Evolutionary conservation across 202 grass and related monocot species (phyloP).

Genomic region (Schoenoplectus tabernaemontani): DNA sequence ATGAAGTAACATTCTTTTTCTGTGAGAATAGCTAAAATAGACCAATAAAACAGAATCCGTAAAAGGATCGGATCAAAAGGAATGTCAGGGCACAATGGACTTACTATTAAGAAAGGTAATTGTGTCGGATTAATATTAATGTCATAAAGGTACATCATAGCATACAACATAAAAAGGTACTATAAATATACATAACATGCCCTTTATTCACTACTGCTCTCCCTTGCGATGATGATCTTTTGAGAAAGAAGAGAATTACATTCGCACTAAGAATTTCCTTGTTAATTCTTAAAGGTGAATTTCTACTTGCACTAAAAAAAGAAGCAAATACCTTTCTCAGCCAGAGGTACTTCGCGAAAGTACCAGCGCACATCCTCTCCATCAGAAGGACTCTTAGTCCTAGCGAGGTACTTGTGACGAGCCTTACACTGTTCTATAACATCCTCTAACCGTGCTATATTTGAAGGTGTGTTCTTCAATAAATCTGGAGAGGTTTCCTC

Average conservation of each 20-base stretch:
- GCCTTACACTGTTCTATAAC: conserved; percentile 63
- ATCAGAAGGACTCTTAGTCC: conserved; percentile 82
- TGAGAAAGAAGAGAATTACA: background rate
- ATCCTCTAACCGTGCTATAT: conserved; percentile 72
- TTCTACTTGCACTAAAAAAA: background rate
- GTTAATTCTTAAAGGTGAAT: background rate
- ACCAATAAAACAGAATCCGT: background rate
- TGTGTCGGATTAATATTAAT: background rate
- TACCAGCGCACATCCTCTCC: conserved; percentile 86
- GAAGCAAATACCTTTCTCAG: conserved; percentile 41
- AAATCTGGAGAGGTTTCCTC: conserved; percentile 50
- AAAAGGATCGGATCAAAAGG: background rate
- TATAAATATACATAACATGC: background rate
- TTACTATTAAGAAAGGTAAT: background rate
- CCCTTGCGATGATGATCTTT: background rate
- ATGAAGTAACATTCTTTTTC: background rate
- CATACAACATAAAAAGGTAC: background rate
- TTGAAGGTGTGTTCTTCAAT: conserved; percentile 77
- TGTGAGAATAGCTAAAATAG: background rate
- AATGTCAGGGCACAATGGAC: background rate
- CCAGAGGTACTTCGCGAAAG: conserved; percentile 87
- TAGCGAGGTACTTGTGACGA: conserved; percentile 70
- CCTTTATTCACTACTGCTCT: background rate
- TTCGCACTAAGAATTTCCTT: background rate
- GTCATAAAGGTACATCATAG: background rate